Conservation (phyloP, 129 eudicot species). For the Escallonia herrerae region DNA sequence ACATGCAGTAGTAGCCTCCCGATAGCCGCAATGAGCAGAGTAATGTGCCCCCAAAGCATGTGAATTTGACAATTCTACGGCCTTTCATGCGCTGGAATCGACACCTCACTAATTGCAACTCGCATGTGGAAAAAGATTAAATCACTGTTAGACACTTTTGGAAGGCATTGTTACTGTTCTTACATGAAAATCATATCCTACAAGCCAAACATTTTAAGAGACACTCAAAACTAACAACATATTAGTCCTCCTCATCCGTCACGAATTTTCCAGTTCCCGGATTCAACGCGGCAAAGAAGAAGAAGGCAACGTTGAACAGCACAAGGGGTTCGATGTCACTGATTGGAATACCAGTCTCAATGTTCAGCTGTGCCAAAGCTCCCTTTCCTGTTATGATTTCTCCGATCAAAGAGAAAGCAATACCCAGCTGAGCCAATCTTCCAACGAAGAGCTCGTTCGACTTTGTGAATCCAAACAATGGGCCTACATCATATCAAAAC, state of each 20-base stretch:
- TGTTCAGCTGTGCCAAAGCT: conserved; percentile 85
- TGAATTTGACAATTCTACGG: no score
- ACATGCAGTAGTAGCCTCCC: no score
- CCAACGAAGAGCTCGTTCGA: conserved; percentile 95
- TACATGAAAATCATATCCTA: not conserved
- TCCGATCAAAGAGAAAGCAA: conserved; percentile 95
- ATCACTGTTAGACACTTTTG: no score
- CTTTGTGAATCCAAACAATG: conserved; percentile 94
- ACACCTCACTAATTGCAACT: no score
- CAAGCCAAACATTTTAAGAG: not conserved
- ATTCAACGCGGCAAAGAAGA: conserved; percentile 93
- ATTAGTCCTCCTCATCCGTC: conserved; percentile 74
- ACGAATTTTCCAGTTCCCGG: conserved; percentile 95
- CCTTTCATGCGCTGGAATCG: no score
- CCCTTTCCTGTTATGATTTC: conserved; percentile 97
- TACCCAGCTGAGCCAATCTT: conserved; percentile 90
- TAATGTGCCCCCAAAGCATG: no score
- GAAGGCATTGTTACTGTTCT: not conserved
- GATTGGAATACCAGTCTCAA: conserved; percentile 91
- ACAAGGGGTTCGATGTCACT: conserved; percentile 84
- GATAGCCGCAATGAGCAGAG: no score
- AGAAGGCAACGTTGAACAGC: conserved; percentile 85
- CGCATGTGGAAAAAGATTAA: no score
- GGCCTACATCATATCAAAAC: conserved; percentile 35
- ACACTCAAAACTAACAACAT: not conserved